These are phyloP conservation scores for Schizothecium vesticola DNA, from an alignment of 495 filamentous ascomycete genomes.

Conservation along the genomic window DNA sequence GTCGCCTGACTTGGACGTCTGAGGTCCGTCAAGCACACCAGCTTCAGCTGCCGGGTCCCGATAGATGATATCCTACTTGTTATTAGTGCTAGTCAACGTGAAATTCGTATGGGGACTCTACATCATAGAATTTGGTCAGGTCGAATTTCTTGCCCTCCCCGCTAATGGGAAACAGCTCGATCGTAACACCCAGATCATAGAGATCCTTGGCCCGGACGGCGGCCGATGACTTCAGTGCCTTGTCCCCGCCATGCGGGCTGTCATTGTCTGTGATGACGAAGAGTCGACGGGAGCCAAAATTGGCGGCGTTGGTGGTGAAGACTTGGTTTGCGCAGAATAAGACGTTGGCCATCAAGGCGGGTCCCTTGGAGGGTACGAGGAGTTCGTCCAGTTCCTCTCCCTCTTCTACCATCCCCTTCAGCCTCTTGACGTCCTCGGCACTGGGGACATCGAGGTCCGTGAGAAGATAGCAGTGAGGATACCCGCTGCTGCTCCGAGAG, in stretches of 20 bases:
- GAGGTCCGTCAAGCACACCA: conserved; percentile 32
- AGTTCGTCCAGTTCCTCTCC: conserved; percentile 65
- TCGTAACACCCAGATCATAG: conserved; percentile 87
- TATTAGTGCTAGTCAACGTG: conserved; percentile 15
- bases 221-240: conserved; percentile 64
- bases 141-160: conserved; percentile 71
- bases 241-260: conserved; percentile 70
- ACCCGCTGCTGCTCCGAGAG: conserved; percentile 55
- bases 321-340: conserved; percentile 95
- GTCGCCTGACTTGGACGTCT: conserved; percentile 53
- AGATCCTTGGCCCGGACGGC: conserved; percentile 88
- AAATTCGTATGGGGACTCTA: conserved; percentile 32
- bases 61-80: conserved; percentile 72
- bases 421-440: conserved; percentile 75
- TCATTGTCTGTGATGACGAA: conserved; percentile 97
- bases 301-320: conserved; percentile 90
- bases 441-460: conserved; percentile 83
- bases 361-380: conserved; percentile 62
- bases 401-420: conserved; percentile 68
- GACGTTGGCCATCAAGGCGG: conserved; percentile 79
- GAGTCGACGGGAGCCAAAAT: conserved; percentile 84
- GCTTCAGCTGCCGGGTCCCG: conserved; percentile 59
- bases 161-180: conserved; percentile 92
- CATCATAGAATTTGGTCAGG: conserved; percentile 84
- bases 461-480: conserved; percentile 90